Evolutionary conservation across 169 alveolate genomes (phyloP).

Genomic region (Condylostoma magnum): DNA sequence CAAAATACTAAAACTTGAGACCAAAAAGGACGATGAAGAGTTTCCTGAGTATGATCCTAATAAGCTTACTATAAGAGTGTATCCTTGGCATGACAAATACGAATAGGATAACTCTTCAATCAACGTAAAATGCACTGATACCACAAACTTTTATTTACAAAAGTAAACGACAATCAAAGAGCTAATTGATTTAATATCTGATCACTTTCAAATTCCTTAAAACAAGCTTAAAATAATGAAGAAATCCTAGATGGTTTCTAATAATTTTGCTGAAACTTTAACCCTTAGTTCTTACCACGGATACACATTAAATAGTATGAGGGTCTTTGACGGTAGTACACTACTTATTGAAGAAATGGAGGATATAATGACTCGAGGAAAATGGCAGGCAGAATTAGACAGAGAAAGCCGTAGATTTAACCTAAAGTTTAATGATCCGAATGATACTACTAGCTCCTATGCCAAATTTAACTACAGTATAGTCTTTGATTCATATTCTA

Average conservation of each 20-base stretch:
- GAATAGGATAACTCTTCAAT: not conserved
- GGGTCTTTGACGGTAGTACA: constrained; percentile 9
- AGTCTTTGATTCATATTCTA: not conserved
- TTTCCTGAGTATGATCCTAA: constrained; percentile 14
- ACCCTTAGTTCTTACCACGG: not conserved
- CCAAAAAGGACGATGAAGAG: constrained; percentile 4
- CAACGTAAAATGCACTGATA: not conserved
- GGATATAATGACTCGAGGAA: not conserved
- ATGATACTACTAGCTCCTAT: not conserved
- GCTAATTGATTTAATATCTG: not conserved
- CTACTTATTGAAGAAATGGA: constrained; percentile 18
- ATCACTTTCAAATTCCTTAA: not conserved
- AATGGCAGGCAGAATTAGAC: constrained; percentile 7
- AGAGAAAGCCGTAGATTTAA: not conserved
- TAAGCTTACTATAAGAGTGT: not conserved
- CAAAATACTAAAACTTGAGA: constrained; percentile 5
- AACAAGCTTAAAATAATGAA: not conserved
- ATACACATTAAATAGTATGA: not conserved
- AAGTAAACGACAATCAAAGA: not conserved
- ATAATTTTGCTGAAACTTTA: not conserved
- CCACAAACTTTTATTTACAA: not conserved
- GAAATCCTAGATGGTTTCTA: not conserved
- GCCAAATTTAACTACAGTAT: not conserved
- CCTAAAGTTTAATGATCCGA: constrained; percentile 4
- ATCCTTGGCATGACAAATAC: not conserved